Conservation (phyloP, 352 stramenopile species). For the Phytophthora rubi region DNA sequence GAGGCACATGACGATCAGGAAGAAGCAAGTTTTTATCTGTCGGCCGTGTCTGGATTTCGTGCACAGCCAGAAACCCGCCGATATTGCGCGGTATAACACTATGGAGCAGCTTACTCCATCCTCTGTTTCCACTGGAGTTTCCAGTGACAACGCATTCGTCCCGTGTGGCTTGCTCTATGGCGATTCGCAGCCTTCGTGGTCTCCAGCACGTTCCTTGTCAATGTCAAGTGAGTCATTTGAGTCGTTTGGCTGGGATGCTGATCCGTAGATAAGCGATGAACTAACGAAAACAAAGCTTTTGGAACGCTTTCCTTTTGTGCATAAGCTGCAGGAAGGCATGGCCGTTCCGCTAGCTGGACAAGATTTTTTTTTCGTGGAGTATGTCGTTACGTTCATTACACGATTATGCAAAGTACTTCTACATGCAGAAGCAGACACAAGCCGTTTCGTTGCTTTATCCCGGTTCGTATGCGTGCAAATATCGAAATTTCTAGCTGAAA, state of each 20-base stretch:
- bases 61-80: constrained; percentile 23
- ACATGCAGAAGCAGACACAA: not conserved
- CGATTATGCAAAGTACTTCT: not conserved
- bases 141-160: constrained; percentile 12
- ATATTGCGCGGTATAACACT: constrained; percentile 27
- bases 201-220: not conserved
- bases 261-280: not conserved
- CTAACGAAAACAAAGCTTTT: constrained; percentile 24
- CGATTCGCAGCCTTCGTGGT: constrained; percentile 12
- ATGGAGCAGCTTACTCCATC: constrained; percentile 30
- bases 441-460: not conserved
- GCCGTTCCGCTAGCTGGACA: no score
- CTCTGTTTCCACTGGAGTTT: constrained; percentile 25
- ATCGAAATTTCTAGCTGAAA: constrained; percentile 17
- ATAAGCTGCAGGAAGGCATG: no score
- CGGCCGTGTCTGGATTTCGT: constrained; percentile 37
- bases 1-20: constrained; percentile 25
- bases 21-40: constrained; percentile 29
- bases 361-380: no score
- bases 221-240: constrained; percentile 4
- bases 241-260: constrained; percentile 24
- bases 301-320: constrained; percentile 2
- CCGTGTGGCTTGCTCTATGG: constrained; percentile 37
- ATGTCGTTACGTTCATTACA: constrained; percentile 3
- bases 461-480: not conserved